A percentile compares a stretch with the other conserved stretches of the same genome.
Conservation (phyloP, 257 asterid species). For the Salvia rosmarinus region DNA sequence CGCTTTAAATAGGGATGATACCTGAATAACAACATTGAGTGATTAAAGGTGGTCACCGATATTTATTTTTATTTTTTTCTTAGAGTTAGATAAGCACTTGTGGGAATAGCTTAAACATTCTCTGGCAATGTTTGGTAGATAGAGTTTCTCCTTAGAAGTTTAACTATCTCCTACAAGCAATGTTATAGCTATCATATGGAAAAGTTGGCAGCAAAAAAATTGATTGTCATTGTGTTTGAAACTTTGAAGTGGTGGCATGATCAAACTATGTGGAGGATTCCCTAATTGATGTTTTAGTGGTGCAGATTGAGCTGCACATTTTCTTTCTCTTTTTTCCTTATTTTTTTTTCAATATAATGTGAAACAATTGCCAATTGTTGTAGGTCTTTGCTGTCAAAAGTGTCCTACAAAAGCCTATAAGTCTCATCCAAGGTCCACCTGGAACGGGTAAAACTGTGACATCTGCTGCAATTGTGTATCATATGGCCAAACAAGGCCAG, state of each 20-base stretch:
- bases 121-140: neutral
- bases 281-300: slow-evolving; percentile 5
- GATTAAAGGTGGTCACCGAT: neutral
- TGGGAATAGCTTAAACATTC: neutral
- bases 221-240: neutral
- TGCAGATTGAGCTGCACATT: neutral
- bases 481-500: slow-evolving; percentile 99
- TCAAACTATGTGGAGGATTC: neutral
- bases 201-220: neutral
- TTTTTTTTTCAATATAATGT: neutral
- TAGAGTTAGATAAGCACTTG: neutral
- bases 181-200: neutral
- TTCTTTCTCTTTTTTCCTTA: neutral
- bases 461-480: slow-evolving; percentile 97
- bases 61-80: neutral
- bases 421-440: slow-evolving; percentile 98
- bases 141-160: neutral
- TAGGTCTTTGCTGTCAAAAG: slow-evolving; percentile 98
- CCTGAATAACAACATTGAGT: slow-evolving; percentile 11
- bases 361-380: slow-evolving; percentile 7
- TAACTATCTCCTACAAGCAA: neutral
- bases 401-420: slow-evolving; percentile 95
- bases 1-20: slow-evolving; percentile 8
- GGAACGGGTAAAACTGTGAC: slow-evolving; percentile 99
- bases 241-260: neutral